Evolutionary conservation across 495 filamentous ascomycete genomes (phyloP).

Genomic region (Aspergillus leporis): DNA sequence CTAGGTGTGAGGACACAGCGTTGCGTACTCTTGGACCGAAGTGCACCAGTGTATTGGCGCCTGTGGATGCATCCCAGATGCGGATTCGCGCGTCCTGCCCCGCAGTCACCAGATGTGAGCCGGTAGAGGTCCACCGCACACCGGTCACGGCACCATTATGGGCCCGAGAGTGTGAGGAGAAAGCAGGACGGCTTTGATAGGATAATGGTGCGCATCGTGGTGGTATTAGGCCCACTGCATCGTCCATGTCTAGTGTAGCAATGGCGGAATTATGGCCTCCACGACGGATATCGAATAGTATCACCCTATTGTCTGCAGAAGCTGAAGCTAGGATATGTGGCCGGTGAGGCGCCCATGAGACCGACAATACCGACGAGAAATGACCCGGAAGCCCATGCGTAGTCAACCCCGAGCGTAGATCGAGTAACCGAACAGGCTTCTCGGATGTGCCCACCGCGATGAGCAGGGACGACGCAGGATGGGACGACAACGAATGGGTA

Average conservation of each 20-base stretch:
- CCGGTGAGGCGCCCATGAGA: slow-evolving; percentile 76
- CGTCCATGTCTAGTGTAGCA: slow-evolving; percentile 76
- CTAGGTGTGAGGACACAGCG: slow-evolving; percentile 52
- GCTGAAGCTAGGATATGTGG: slow-evolving; percentile 80
- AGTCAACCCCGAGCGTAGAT: slow-evolving; percentile 73
- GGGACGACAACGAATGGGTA: slow-evolving; percentile 72
- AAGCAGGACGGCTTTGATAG: slow-evolving; percentile 44
- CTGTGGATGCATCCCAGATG: slow-evolving; percentile 78
- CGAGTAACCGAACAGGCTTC: slow-evolving; percentile 75
- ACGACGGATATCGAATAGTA: slow-evolving; percentile 82
- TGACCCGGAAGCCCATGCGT: slow-evolving; percentile 80
- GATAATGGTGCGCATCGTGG: slow-evolving; percentile 26
- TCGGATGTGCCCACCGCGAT: slow-evolving; percentile 85
- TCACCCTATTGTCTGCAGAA: slow-evolving; percentile 72
- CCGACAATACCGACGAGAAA: slow-evolving; percentile 66
- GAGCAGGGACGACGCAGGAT: slow-evolving; percentile 66
- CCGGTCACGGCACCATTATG: slow-evolving; percentile 81
- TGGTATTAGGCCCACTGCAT: slow-evolving; percentile 60
- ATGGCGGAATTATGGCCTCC: slow-evolving; percentile 62
- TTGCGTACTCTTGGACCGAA: slow-evolving; percentile 81
- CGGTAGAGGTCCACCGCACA: slow-evolving; percentile 78
- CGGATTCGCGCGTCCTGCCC: slow-evolving; percentile 81
- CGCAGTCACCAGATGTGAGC: slow-evolving; percentile 68
- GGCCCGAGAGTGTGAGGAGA: slow-evolving; percentile 55
- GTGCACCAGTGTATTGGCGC: slow-evolving; percentile 79